phyloP scores from a whole-genome alignment of 345 rosid genomes.

The Eucalyptus melliodora region DNA sequence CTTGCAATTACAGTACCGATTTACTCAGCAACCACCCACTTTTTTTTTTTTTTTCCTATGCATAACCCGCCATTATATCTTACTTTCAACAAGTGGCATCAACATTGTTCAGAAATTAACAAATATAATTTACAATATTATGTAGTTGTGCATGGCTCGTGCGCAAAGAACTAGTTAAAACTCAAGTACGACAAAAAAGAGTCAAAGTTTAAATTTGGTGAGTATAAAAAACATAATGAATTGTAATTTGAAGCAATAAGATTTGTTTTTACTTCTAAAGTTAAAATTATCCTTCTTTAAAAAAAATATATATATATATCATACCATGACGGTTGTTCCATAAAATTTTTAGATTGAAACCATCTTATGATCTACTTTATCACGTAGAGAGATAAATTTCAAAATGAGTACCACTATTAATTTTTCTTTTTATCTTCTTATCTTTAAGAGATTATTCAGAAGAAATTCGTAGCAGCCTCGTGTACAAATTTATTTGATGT shows the following conservation, averaged over 20 bases:
- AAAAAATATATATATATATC: not conserved
- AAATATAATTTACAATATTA: not conserved
- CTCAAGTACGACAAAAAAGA: not conserved
- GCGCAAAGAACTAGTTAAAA: not conserved
- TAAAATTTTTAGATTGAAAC: not conserved
- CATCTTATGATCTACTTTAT: not conserved
- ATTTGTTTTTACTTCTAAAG: not conserved
- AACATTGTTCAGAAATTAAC: not conserved
- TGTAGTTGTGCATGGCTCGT: not conserved
- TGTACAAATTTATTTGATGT: not conserved
- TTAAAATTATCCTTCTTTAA: not conserved
- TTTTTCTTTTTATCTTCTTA: not conserved
- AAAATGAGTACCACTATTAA: not conserved
- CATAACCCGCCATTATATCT: not conserved
- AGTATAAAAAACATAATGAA: not conserved
- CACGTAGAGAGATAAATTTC: not conserved
- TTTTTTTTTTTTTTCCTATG: not conserved
- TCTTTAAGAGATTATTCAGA: not conserved
- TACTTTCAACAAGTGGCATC: not conserved
- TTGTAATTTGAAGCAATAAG: not conserved
- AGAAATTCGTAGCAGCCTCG: rapidly evolving
- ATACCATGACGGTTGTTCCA: rapidly evolving
- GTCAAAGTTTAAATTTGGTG: not conserved
- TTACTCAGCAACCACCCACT: not conserved
- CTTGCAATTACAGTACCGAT: not conserved